Base-by-base conservation (phyloP, 108 stramenopile species). In the Cyclostephanos tholiformis region DNA sequence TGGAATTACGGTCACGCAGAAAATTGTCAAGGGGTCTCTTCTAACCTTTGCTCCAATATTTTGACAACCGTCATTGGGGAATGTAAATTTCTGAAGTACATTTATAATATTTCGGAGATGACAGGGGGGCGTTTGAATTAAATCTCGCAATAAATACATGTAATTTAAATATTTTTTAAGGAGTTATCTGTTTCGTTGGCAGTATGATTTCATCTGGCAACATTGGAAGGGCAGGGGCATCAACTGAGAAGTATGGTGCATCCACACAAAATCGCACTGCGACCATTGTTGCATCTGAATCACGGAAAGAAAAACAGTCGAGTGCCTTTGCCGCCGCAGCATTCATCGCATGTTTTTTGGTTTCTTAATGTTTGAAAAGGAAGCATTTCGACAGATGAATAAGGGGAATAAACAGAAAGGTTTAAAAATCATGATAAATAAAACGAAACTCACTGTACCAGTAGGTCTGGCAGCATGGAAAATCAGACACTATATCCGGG, bases 361-460 rank as follows among this genome's bases (percentile, higher is more conserved):
- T 61, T 61, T 61, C 60, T 61, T 22, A n/a, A 30, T 17, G 14
- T 4, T 27, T 56, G 55, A 10, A 56, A 10, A 1, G 27, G 10
- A 9, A 6, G n/a, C n/a, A 19, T 36, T 61, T 0, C 4, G 1
- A 30, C 60, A 61, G 9, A 25, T 23, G 27, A 22, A 29, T 2
- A 9, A 3, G 2, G 23, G 49, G 22, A 29, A 13, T 55, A 22
- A 53, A 29, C n/a, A 64, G 44, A 64, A 27, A 52, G 59, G 68
- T 20, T 19, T 48, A 2, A 59, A 19, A 46, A 43, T 19, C 36
- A 25, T 27, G 35, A 61, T 25, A 50, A 30, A 9, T 62, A 76
- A 52, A 48, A 63, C 41, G 0, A 72, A 49, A 72, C 62, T 65
- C 17, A 72, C 74, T 30, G 43, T 65, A 60, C 58, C 74, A 67